phyloP scores from a whole-genome alignment of 2,329 filamentous ascomycete genomes.

The Dryadomyces quercivorus region DNA sequence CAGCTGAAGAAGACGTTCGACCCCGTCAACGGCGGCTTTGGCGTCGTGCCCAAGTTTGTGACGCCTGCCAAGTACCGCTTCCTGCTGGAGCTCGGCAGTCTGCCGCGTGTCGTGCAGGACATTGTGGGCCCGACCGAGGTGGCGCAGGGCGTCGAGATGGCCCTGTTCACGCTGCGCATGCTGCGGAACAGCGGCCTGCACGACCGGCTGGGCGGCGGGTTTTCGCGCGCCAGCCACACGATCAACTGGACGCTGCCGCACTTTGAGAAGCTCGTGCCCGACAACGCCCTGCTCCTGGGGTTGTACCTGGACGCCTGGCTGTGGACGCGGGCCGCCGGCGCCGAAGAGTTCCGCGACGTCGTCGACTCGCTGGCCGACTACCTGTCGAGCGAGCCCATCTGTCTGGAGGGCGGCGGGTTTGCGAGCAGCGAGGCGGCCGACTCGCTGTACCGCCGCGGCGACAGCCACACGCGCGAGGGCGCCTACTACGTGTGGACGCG shows the following conservation, averaged over 20 bases:
- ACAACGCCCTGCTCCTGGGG: constrained; percentile 75
- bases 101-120: constrained; percentile 62
- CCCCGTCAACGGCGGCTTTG: constrained; percentile 66
- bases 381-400: constrained; percentile 59
- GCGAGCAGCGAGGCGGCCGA: constrained; percentile 85
- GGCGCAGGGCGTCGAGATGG: constrained; percentile 63
- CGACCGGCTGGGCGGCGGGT: constrained; percentile 45
- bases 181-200: constrained; percentile 48
- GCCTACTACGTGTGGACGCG: constrained; percentile 92
- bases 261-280: constrained; percentile 94
- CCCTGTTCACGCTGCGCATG: constrained; percentile 63
- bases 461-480: constrained; percentile 75
- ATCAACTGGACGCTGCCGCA: constrained; percentile 88
- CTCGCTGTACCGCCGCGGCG: constrained; percentile 60
- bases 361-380: constrained; percentile 82
- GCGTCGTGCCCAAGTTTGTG: constrained; percentile 72
- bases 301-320: constrained; percentile 83
- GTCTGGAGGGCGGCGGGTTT: constrained; percentile 60
- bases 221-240: constrained; percentile 73
- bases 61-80: constrained; percentile 79
- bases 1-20: constrained; percentile 78
- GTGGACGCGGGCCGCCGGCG: constrained; percentile 27
- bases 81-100: constrained; percentile 60
- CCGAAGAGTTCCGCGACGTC: constrained; percentile 56
- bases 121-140: constrained; percentile 87